phyloP scores from a whole-genome alignment of 202 grass and related monocot species.

The Digitaria exilis region DNA sequence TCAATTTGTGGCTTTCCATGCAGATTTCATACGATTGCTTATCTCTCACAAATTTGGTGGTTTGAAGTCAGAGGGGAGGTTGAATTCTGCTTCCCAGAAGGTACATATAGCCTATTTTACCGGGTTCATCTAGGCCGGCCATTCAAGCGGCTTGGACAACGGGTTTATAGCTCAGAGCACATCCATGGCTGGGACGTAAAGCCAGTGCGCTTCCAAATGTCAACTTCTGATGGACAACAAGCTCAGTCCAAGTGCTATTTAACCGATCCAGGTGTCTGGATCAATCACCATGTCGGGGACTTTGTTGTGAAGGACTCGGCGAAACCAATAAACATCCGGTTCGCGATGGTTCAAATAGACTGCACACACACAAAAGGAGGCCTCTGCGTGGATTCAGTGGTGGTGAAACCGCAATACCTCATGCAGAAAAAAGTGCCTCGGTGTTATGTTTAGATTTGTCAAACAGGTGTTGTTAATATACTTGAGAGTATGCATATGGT shows the following conservation, averaged over 20 bases:
- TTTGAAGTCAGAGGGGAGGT: slow-evolving; percentile 79
- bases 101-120: slow-evolving; percentile 84
- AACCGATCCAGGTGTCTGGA: slow-evolving; percentile 74
- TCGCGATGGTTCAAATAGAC: slow-evolving; percentile 92
- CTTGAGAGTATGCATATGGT: background rate
- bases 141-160: slow-evolving; percentile 59
- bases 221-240: slow-evolving; percentile 82
- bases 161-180: slow-evolving; percentile 61
- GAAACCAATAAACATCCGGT: slow-evolving; percentile 47
- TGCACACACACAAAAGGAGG: slow-evolving; percentile 98
- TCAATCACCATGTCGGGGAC: slow-evolving; percentile 80
- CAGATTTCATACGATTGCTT: slow-evolving; percentile 81
- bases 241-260: slow-evolving; percentile 83
- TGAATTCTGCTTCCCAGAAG: slow-evolving; percentile 88
- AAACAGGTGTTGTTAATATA: background rate
- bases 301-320: slow-evolving; percentile 64
- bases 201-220: slow-evolving; percentile 78
- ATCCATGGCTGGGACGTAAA: slow-evolving; percentile 92
- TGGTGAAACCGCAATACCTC: slow-evolving; percentile 63
- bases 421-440: slow-evolving; percentile 25
- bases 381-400: slow-evolving; percentile 80
- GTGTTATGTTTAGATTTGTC: slow-evolving; percentile 19
- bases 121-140: slow-evolving; percentile 76
- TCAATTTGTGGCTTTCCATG: slow-evolving; percentile 13
- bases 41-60: slow-evolving; percentile 93